A percentile compares a stretch with the other conserved stretches of the same genome.
Evolutionary conservation across 257 asterid genomes (phyloP).

Genomic region (Solanum tarijense): DNA sequence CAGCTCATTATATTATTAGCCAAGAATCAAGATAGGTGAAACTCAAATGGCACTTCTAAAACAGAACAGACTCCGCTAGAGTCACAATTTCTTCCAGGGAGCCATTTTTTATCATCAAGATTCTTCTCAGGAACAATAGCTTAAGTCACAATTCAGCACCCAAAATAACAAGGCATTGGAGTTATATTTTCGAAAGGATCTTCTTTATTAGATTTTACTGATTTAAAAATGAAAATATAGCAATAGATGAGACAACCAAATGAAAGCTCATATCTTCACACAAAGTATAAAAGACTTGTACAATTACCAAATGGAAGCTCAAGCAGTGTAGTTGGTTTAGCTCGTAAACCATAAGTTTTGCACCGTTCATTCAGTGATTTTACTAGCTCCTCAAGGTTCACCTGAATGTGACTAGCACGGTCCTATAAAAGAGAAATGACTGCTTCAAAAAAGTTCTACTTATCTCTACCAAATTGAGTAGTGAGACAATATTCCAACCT

Average conservation of each 20-base stretch:
- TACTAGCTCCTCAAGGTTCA: conserved; percentile 78
- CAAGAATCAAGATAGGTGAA: neutral
- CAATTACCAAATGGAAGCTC: conserved; percentile 90
- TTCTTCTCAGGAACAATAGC: neutral
- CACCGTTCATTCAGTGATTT: conserved; percentile 79
- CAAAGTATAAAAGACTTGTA: neutral
- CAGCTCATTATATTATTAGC: conserved; percentile 36
- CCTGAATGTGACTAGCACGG: conserved; percentile 56
- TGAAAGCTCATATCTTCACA: neutral
- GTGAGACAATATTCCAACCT: conserved; percentile 32
- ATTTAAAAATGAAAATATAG: neutral
- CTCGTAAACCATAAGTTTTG: conserved; percentile 89
- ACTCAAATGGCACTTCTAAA: neutral
- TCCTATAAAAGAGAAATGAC: conserved; percentile 38
- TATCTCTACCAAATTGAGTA: conserved; percentile 8
- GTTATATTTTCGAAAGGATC: neutral
- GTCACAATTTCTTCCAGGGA: neutral
- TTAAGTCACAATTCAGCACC: neutral
- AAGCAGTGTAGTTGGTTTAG: conserved; percentile 79
- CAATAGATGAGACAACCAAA: neutral
- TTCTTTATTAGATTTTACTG: neutral
- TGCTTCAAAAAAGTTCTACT: conserved; percentile 9
- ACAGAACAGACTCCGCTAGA: neutral
- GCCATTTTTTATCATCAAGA: neutral
- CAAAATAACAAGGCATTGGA: neutral